Base-by-base conservation (phyloP, 108 stramenopile species). In the Stephanodiscus triporus region DNA sequence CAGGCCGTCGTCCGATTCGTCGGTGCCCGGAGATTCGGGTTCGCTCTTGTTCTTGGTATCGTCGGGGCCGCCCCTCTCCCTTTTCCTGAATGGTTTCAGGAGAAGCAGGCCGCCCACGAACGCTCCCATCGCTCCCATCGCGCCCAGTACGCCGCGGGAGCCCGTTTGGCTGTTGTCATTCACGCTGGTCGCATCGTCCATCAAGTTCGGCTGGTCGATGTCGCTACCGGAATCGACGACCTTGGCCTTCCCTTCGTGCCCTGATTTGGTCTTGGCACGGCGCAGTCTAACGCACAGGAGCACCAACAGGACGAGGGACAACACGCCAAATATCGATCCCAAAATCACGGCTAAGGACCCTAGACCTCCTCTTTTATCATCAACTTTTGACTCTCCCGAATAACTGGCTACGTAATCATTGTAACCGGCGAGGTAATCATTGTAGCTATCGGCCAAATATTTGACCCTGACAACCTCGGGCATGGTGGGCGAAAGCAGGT, bases 401-500 rank as follows among this genome's bases (percentile, higher is more conserved):
- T 29, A 56, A 53, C 16, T 40, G 16, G 42, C 38, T 23, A 62
- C 42, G 30, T 68, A 68, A 29, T 72, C 71, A 30, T 62, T 59
- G 19, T 29, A 56, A 53, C 16, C 51, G 16, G 42, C 38, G 34
- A 62, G 54, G 30, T 68, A 68, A 29, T 72, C 71, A 30, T 62
- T 59, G 19, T 63, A 79, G 20, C 65, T 79, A 32, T 79, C 59
- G 8, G 47, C 64, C 26, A 78, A 53, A 66, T 78, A 71, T 24
- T 58, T 37, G 22, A 78, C 70, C 51, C 64, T 78, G 30, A 78
- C 49, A 16, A 78, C 77, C 55, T 78, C 77, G 16, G 68, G 68
- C 26, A 70, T 7, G 22, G 14, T 37, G 11, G 68, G 66, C n/a
- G 61, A 63, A 14, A 78, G 70, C 9, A 78, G 58, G 9, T 58